A percentile compares a stretch with the other conserved stretches of the same genome.
Conservation (phyloP, 345 rosid species). For the Moringa oleifera region DNA sequence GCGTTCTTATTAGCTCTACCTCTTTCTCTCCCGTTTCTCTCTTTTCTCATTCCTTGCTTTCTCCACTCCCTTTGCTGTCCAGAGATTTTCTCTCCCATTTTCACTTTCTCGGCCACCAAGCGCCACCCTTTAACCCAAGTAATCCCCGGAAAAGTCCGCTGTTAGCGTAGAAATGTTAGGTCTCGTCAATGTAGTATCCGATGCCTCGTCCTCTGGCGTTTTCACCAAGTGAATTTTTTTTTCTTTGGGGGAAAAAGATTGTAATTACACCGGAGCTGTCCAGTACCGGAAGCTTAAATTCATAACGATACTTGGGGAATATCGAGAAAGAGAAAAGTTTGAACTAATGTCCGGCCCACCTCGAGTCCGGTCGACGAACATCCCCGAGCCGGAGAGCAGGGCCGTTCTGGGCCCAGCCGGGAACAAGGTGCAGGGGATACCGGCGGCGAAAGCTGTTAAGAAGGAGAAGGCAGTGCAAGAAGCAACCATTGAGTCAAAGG, state of each 20-base stretch:
- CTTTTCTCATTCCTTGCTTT: no score
- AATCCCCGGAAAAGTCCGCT: no score
- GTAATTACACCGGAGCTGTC: not conserved
- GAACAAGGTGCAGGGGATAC: conserved; percentile 48
- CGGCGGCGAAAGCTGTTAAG: conserved; percentile 28
- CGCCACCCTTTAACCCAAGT: no score
- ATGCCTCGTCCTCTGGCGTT: not conserved
- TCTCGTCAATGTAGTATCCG: conserved; percentile 14
- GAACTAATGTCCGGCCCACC: conserved; percentile 56
- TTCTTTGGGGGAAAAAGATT: no score
- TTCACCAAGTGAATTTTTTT: no score
- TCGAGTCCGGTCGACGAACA: conserved; percentile 42
- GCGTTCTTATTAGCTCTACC: no score
- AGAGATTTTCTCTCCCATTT: not conserved
- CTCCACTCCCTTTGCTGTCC: not conserved
- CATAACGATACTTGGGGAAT: not conserved
- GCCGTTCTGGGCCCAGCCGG: conserved; percentile 52
- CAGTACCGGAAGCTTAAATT: conserved; percentile 1
- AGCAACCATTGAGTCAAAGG: conserved; percentile 22
- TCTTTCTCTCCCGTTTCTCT: no score
- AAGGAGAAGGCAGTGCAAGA: conserved; percentile 32
- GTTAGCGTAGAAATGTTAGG: no score
- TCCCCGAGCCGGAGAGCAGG: conserved; percentile 40
- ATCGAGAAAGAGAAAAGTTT: not conserved
- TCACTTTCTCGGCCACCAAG: no score